A percentile compares a stretch with the other conserved stretches of the same genome.
Evolutionary conservation across 148 eudicot genomes (phyloP).

Genomic region (Chenopodium suecicum): DNA sequence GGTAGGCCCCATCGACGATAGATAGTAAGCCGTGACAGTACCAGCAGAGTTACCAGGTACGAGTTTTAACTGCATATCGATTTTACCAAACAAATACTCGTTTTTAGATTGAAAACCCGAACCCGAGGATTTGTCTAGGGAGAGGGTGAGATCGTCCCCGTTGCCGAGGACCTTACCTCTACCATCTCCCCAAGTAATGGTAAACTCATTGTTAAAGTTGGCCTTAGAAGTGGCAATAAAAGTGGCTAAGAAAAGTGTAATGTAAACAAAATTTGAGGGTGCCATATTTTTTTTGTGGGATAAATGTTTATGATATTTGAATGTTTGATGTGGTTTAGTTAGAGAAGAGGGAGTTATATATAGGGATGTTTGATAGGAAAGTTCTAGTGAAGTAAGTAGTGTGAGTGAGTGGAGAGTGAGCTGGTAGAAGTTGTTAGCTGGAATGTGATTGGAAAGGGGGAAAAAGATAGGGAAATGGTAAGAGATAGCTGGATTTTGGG

Average conservation of each 20-base stretch:
- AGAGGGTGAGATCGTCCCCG: conserved; percentile 34
- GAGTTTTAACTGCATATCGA: conserved; percentile 34
- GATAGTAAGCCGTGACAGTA: conserved; percentile 36
- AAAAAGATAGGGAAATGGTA: no score
- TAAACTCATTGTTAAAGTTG: conserved; percentile 27
- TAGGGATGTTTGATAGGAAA: no score
- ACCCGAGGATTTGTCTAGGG: conserved; percentile 31
- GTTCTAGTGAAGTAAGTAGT: no score
- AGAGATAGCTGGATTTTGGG: no score
- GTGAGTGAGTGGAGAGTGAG: no score
- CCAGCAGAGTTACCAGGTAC: conserved; percentile 37
- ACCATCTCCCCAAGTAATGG: conserved; percentile 34
- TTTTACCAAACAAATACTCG: conserved; percentile 33
- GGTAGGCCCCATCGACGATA: conserved; percentile 23
- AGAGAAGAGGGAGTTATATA: no score
- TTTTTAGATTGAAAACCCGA: conserved; percentile 31
- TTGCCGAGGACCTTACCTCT: conserved; percentile 31
- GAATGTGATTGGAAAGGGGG: no score
- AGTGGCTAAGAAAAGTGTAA: conserved; percentile 10
- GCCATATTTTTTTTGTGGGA: no score
- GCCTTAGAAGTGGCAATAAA: conserved; percentile 6
- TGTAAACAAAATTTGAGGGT: no score
- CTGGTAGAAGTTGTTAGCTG: no score
- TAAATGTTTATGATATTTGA: no score
- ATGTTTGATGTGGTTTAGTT: no score